phyloP scores from a whole-genome alignment of 192 early-diverging fungal species.

The Coemansia sp. region DNA sequence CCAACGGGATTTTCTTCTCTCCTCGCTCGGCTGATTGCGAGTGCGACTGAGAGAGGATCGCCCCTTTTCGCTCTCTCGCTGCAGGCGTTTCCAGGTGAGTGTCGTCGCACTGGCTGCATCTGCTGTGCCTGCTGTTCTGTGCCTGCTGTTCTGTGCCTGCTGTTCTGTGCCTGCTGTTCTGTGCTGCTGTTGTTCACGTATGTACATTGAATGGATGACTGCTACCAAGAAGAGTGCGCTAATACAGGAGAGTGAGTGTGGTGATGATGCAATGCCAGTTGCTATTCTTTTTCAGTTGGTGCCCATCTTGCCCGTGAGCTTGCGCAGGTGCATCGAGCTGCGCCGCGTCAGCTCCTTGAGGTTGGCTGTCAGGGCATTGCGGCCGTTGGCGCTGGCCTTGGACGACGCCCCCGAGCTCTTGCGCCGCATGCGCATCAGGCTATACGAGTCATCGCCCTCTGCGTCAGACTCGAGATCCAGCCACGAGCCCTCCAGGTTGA shows the following conservation, averaged over 20 bases:
- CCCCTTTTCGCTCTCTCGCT: too few species aligned
- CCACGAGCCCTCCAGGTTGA: conserved; percentile 37
- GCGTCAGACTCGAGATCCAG: conserved; percentile 34
- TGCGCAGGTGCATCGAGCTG: conserved; percentile 23
- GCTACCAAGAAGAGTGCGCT: background rate
- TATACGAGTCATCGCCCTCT: conserved; percentile 4
- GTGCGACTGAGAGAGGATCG: too few species aligned
- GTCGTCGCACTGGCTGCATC: too few species aligned
- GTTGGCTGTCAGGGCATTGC: conserved; percentile 9
- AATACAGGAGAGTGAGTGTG: background rate
- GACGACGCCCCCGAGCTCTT: conserved; percentile 22
- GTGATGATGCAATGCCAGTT: background rate
- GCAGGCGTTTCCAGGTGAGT: too few species aligned
- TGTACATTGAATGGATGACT: background rate
- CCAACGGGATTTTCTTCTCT: too few species aligned
- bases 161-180: too few species aligned
- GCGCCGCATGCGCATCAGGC: conserved; percentile 16
- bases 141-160: too few species aligned
- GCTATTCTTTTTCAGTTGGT: background rate
- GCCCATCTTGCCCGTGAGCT: conserved; percentile 15
- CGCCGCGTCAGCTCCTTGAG: conserved; percentile 23
- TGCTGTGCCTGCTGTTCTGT: too few species aligned
- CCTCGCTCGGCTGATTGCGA: too few species aligned
- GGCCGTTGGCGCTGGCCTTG: background rate
- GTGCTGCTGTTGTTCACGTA: background rate